phyloP scores from a whole-genome alignment of 495 filamentous ascomycete species.

The Neurospora tetrasperma region DNA sequence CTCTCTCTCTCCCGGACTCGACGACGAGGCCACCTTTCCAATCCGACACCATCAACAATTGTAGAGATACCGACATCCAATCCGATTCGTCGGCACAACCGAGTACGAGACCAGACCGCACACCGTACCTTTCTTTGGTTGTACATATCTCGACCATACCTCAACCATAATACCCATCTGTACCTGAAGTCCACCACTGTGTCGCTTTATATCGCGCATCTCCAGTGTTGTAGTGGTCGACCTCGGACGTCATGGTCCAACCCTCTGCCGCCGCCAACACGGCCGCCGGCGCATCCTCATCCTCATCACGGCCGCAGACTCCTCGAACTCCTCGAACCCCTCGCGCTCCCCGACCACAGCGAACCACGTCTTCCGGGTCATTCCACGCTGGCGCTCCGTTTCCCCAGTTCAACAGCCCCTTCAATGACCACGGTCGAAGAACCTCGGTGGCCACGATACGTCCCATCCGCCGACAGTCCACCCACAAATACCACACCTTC shows the following conservation, averaged over 20 bases:
- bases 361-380: conserved; percentile 27
- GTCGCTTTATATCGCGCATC: neutral
- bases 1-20: neutral
- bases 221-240: neutral
- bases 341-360: conserved; percentile 10
- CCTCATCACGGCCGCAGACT: conserved; percentile 18
- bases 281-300: conserved; percentile 3
- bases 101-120: neutral
- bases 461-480: conserved; percentile 47
- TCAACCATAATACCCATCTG: neutral
- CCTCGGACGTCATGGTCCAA: neutral
- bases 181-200: neutral
- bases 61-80: too few relatives aligned
- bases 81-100: too few relatives aligned
- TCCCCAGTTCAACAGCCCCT: conserved; percentile 19
- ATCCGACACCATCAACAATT: neutral
- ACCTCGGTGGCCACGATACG: conserved; percentile 8
- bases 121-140: neutral
- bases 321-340: conserved; percentile 15
- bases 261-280: neutral
- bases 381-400: conserved; percentile 42
- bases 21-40: neutral
- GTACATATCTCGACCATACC: neutral
- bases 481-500: conserved; percentile 88
- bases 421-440: conserved; percentile 10